Evolutionary conservation across 1,284 basidiomycete genomes (phyloP).

Genomic region (Leccinum colubrinum): DNA sequence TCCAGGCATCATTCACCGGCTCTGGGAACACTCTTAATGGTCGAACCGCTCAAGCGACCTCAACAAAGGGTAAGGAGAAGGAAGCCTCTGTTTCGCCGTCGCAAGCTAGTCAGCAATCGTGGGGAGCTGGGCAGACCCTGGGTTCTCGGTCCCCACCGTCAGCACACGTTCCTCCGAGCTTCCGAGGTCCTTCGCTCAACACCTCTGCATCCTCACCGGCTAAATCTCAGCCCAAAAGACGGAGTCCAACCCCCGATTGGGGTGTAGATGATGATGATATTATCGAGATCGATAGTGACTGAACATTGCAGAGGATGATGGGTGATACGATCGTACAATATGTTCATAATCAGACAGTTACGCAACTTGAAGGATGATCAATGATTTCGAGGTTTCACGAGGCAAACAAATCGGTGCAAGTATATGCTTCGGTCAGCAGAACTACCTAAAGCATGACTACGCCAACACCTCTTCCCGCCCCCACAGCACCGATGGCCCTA

Average conservation of each 20-base stretch:
- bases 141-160: constrained; percentile 36
- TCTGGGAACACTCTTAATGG: constrained; percentile 55
- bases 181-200: constrained; percentile 41
- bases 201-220: constrained; percentile 45
- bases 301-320: constrained; percentile 10
- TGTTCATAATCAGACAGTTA: constrained; percentile 7
- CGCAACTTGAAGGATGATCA: background rate
- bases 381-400: background rate
- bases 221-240: constrained; percentile 33
- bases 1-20: constrained; percentile 46
- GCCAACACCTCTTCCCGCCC: constrained; percentile 71
- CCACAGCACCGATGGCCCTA: constrained; percentile 45
- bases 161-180: constrained; percentile 34
- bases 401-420: background rate
- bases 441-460: constrained; percentile 71
- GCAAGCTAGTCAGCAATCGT: constrained; percentile 35
- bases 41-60: constrained; percentile 31
- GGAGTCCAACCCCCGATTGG: constrained; percentile 73
- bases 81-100: constrained; percentile 35
- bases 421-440: background rate
- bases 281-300: constrained; percentile 76
- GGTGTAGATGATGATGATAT: constrained; percentile 75
- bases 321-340: constrained; percentile 7
- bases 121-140: constrained; percentile 61
- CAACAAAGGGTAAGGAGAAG: constrained; percentile 55